These are phyloP conservation scores for Neurospora discreta DNA, from an alignment of 495 filamentous ascomycete species.

Conservation along the genomic window DNA sequence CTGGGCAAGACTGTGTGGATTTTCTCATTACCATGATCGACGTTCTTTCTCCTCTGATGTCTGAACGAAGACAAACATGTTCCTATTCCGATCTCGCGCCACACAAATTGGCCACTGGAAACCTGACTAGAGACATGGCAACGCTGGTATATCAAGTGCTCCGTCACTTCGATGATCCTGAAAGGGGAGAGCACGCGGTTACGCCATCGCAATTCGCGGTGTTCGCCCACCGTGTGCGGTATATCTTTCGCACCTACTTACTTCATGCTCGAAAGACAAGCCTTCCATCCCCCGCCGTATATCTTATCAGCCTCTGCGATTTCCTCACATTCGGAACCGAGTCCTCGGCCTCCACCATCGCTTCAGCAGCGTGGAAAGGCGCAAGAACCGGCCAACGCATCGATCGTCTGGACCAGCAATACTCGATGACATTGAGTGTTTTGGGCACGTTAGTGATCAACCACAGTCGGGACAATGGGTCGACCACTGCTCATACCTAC, in stretches of 20 bases:
- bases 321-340: slow-evolving; percentile 11
- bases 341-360: not conserved
- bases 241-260: slow-evolving; percentile 4
- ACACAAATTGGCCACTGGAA: slow-evolving; percentile 3
- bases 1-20: slow-evolving; percentile 21
- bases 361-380: slow-evolving; percentile 12
- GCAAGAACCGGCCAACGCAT: slow-evolving; percentile 1
- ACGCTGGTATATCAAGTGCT: slow-evolving; percentile 14
- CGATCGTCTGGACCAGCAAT: slow-evolving; percentile 6
- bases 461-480: slow-evolving; percentile 11
- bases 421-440: slow-evolving; percentile 17
- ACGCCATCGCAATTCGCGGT: not conserved
- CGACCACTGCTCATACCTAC: slow-evolving; percentile 5
- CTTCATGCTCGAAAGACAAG: slow-evolving; percentile 2
- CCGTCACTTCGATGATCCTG: not conserved
- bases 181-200: not conserved
- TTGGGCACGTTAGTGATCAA: slow-evolving; percentile 12
- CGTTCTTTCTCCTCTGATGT: slow-evolving; percentile 20
- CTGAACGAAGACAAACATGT: not conserved
- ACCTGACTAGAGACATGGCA: slow-evolving; percentile 6
- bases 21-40: slow-evolving; percentile 26
- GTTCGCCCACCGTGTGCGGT: slow-evolving; percentile 10
- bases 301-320: slow-evolving; percentile 16
- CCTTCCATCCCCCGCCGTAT: slow-evolving; percentile 9
- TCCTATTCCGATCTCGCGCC: not conserved